These are phyloP conservation scores for Cryptococcus amylolentus DNA, from an alignment of 1,284 basidiomycete genomes.

Conservation along the genomic window DNA sequence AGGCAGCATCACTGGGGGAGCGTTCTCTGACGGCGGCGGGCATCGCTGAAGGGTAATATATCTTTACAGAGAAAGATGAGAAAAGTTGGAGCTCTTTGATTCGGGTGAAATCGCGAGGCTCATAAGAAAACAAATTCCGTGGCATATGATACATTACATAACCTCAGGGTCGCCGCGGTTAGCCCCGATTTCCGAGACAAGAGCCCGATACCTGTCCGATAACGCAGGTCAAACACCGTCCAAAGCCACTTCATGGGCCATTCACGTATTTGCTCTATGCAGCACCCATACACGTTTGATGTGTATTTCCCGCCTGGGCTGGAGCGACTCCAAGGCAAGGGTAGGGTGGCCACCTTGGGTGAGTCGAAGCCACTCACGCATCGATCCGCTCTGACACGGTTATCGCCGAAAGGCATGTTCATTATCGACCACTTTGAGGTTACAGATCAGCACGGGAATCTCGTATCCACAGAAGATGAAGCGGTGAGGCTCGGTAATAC, in stretches of 20 bases:
- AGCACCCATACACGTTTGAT: neutral
- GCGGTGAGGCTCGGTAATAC: conserved; percentile 19
- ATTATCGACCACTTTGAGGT: conserved; percentile 79
- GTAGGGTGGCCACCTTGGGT: conserved; percentile 28
- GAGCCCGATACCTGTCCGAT: neutral
- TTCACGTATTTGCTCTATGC: neutral
- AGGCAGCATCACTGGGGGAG: conserved; percentile 16
- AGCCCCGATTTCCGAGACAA: neutral
- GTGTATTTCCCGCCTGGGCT: neutral
- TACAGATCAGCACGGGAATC: conserved; percentile 57
- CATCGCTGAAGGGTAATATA: conserved; percentile 17
- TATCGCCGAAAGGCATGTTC: conserved; percentile 65
- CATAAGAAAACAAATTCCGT: neutral
- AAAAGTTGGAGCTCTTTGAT: conserved; percentile 1
- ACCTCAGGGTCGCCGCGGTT: neutral
- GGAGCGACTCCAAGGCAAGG: conserved; percentile 7
- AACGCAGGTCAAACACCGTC: neutral
- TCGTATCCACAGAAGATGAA: conserved; percentile 51
- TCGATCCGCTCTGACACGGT: neutral
- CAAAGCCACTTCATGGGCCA: neutral
- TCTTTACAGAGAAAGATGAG: neutral
- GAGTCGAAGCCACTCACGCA: neutral
- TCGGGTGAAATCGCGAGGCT: conserved; percentile 1
- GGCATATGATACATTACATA: neutral
- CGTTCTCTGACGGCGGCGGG: conserved; percentile 26